Base-by-base conservation (phyloP, 768 basidiomycete species). In the Trametes sanguinea region DNA sequence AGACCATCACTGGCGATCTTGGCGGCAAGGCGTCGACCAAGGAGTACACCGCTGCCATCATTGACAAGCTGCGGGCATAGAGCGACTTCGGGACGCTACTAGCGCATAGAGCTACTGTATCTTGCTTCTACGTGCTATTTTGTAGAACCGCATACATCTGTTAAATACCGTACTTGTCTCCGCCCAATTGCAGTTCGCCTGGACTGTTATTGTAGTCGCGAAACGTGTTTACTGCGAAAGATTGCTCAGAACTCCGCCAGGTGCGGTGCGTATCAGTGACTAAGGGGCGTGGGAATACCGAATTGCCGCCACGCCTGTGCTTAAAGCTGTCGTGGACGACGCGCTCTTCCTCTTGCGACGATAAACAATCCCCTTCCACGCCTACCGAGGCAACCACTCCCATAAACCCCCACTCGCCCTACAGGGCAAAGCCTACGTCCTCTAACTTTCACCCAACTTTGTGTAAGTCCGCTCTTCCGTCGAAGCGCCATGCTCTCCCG, bases 1-100 rank as follows among this genome's bases (percentile, higher is more conserved):
- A 92, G 79, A 75, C 81, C 44, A 95, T 98, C 75, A 99, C 97
- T 7, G 92, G 96, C 33, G 97, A 99, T 76, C 79, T 99, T 61
- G 95, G 97, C 22, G 97, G 97, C 44, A 95, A 90, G 74, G 85
- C 95, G 14, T 85, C 87, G 37, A 99, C 97, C 2, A 81, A 81
- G 74, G 88, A 97, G 76, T 98, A 92, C 79, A 95, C 95, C 44
- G 73, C 85, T 56, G 90, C 94, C 30, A 96, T 98, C 76, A 88
- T 97, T 64, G 69, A 78, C 64, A 94, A 86, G 78, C 78, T 96
- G 67, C 65, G 56, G 63, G 69, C 67, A 58, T 72, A 60, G 55
- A 59, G 51, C 30, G 51, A 44, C n/a, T 40, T 17, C 44, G 60
- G 63, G 59, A 64, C 54, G 37, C 44, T 53, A 46, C 35, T 37